Evolutionary conservation across 169 alveolate species (phyloP), one percentile per base, ranked within the genome.

Genomic region (Plasmodium gonderi): DNA sequence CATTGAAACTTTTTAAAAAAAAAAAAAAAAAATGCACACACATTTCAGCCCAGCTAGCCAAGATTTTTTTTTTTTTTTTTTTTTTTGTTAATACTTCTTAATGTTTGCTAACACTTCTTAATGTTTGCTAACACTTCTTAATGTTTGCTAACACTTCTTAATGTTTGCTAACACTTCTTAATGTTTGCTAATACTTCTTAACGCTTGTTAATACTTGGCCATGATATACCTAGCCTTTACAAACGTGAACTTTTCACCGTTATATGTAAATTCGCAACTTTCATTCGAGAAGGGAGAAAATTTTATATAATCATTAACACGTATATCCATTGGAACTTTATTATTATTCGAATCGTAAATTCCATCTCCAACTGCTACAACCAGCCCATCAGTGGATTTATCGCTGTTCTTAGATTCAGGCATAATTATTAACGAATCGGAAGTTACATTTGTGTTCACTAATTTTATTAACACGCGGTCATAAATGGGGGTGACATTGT

Each of bases 231-330:
- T 82, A 17, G 83, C 92, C 64, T 75, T 47, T 51, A 82, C 92
- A 82, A 82, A 82, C 38, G 92, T 82, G 64, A 68, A 82, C 60
- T 82, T 82, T 40, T 69, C 92, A 38, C 76, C 76, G 38, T 82
- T 69, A 72, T 82, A 82, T 1, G 92, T 82, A 75, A 82, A 82
- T 75, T 82, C 92, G 64, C 92, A 82, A 54, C 92, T 82, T 69
- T 82, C 92, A 31, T 82, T 82, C 11, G 92, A 82, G 76, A 82
- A 82, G 29, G 92, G 92, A 36, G 92, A 82, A 82, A 82, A 82
- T 82, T 69, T 82, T 20, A 82, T 82, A 38, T 82, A 82, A 75
- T 82, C 92, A 75, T 82, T 72, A 17, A 68, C 67, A 14, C 79
- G 76, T 54, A 87, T 36, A 40, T 87, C 93, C 20, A 87, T 36